phyloP scores from a whole-genome alignment of 345 rosid genomes.

The Clausena lansium region DNA sequence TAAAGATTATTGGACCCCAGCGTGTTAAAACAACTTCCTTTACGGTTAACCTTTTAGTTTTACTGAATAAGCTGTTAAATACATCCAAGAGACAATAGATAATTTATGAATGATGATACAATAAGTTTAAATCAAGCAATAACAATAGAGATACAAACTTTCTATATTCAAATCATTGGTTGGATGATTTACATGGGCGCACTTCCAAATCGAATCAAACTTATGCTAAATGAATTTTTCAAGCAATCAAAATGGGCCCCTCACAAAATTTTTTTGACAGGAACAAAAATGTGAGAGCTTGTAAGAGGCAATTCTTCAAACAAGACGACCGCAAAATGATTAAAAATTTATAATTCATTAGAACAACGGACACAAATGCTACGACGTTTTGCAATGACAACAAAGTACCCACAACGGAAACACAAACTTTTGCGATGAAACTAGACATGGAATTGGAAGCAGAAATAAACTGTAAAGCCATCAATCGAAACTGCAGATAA shows the following conservation, averaged over 20 bases:
- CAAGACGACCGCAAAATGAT: background rate
- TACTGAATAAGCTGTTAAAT: background rate
- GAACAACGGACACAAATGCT: background rate
- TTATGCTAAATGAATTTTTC: background rate
- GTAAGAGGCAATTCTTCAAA: conserved; percentile 1
- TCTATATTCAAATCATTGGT: no score
- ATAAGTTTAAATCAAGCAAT: no score
- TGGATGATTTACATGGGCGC: no score
- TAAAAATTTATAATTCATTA: background rate
- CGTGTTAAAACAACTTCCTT: background rate
- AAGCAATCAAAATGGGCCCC: background rate
- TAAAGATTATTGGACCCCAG: background rate
- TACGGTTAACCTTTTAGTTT: no score
- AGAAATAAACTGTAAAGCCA: background rate
- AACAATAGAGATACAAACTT: no score
- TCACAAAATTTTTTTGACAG: background rate
- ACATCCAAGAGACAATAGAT: no score
- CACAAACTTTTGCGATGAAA: background rate
- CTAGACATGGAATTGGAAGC: background rate
- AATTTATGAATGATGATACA: background rate
- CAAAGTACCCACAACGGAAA: background rate
- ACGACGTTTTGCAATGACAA: background rate
- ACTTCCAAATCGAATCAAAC: background rate
- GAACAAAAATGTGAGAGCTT: background rate
- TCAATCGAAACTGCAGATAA: background rate